These are phyloP conservation scores for Persicaria maculosa DNA, from an alignment of 148 eudicot species.

Conservation along the genomic window DNA sequence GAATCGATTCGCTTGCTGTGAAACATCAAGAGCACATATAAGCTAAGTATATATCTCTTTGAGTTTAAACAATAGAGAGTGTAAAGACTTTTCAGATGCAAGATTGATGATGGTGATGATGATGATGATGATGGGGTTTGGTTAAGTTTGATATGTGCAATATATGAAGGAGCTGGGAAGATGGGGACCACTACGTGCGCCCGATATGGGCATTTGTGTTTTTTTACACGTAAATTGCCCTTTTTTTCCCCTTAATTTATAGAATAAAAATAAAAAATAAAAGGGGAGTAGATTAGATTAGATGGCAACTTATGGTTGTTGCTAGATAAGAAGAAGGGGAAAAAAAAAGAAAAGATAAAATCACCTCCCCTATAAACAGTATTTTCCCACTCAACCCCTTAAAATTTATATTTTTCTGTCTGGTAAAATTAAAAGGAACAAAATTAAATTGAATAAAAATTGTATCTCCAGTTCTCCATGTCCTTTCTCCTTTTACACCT, in stretches of 20 bases:
- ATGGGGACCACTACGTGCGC: conserved; percentile 13
- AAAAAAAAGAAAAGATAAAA: conserved; percentile 6
- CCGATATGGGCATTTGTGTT: neutral
- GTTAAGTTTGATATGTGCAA: neutral
- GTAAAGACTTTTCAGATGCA: neutral
- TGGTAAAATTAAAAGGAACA: too few relatives aligned
- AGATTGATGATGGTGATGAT: neutral
- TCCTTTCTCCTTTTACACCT: conserved; percentile 8
- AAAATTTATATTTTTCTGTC: neutral
- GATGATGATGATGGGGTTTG: neutral
- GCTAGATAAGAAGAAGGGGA: conserved; percentile 4
- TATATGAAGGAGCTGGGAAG: neutral
- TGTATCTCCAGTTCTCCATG: neutral
- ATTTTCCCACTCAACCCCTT: conserved; percentile 21
- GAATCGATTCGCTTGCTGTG: neutral
- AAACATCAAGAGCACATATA: neutral
- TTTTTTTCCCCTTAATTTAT: neutral
- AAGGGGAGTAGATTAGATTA: conserved; percentile 1
- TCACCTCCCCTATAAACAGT: conserved; percentile 13
- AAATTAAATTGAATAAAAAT: neutral
- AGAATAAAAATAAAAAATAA: too few relatives aligned
- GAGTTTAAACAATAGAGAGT: neutral
- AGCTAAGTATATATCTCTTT: too few relatives aligned
- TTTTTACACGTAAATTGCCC: neutral
- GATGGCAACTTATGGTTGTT: conserved; percentile 5